Percentiles rank a stretch among this genome's conserved stretches.
These are phyloP conservation scores for Trichosporon ovoides DNA, from an alignment of 1,284 basidiomycete species.

Conservation along the genomic window DNA sequence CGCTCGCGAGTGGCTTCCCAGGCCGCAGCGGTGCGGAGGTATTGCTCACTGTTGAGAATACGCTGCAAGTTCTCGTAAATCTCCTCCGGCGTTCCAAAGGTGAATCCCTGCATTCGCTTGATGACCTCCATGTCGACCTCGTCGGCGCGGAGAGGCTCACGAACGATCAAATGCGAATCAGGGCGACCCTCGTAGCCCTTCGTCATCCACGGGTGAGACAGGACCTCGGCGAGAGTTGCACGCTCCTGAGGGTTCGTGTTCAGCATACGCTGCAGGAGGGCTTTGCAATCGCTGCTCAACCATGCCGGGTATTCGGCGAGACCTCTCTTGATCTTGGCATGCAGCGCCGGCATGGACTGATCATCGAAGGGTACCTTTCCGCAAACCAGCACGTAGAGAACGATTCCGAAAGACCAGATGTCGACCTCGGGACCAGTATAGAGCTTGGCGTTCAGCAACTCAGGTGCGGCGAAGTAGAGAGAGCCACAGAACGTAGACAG, in stretches of 20 bases:
- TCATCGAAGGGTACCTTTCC: constrained; percentile 97
- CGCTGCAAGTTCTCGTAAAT: constrained; percentile 69
- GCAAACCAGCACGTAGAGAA: constrained; percentile 93
- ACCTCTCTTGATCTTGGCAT: constrained; percentile 98
- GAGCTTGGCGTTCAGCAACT: constrained; percentile 89
- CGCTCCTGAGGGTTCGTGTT: constrained; percentile 86
- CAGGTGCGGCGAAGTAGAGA: constrained; percentile 95
- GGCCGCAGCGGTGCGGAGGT: constrained; percentile 63
- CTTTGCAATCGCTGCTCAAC: constrained; percentile 94
- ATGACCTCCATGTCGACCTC: constrained; percentile 84
- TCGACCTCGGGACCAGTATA: constrained; percentile 98
- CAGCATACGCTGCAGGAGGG: constrained; percentile 88
- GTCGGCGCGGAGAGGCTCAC: constrained; percentile 78
- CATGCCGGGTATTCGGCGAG: constrained; percentile 95
- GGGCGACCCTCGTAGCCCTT: constrained; percentile 78
- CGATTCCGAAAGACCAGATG: constrained; percentile 98
- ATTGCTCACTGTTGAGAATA: constrained; percentile 73
- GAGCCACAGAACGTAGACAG: constrained; percentile 95
- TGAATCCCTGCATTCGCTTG: constrained; percentile 90
- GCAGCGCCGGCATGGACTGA: constrained; percentile 96
- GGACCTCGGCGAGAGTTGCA: constrained; percentile 79
- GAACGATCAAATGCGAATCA: constrained; percentile 76
- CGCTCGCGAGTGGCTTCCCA: constrained; percentile 68
- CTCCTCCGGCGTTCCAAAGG: constrained; percentile 84
- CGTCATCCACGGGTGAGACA: constrained; percentile 89